Evolutionary conservation across 1,139 yeast genomes (phyloP), one percentile per base, ranked within the genome.

Genomic region (Geotrichum europaeum): DNA sequence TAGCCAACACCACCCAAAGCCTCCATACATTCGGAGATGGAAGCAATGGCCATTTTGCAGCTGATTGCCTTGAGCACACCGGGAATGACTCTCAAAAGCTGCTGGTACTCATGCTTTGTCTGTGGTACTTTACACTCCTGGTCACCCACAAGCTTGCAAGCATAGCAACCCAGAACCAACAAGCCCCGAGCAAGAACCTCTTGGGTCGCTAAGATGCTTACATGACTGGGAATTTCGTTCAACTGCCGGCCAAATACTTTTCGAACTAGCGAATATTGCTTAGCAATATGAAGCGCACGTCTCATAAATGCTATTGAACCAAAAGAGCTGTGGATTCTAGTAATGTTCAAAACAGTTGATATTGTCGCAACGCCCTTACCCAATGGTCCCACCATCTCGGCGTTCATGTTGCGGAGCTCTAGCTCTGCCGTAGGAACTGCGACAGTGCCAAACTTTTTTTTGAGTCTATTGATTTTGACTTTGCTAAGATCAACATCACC

Each of bases 401-500:
- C 70, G 2, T 63, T 61, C 58, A 71, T 54, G 22, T 66, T 66
- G 10, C 61, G 55, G 18, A 72, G 65, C 60, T 72, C 72, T 10
- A 72, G 63, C 50, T 72, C 75, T 0, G 75, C 75, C 1, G 75
- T 72, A 1, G 75, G 75, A 20, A 72, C 58, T 6, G 75, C 72
- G 22, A 63, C 63, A 1, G 75, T 72, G 7, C 75, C 75, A 51
- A 70, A 70, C 61, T 72, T 72, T 53, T 70, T 65, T 62, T 72
- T 72, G 36, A 72, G 63, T 7, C 75, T 62, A 40, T 70, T 66
- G 47, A 72, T 65, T n/a, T 65, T 63, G n/a, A 68, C 68, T 13
- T 66, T 63, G 12, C 64, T 61, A 20, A 65, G 63, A 22, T 65
- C 62, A 3, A 71, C 69, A 32, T 66, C 58, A 2, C 73, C 74